phyloP scores from a whole-genome alignment of 2,329 filamentous ascomycete species.

The Peltaster fructicola region DNA sequence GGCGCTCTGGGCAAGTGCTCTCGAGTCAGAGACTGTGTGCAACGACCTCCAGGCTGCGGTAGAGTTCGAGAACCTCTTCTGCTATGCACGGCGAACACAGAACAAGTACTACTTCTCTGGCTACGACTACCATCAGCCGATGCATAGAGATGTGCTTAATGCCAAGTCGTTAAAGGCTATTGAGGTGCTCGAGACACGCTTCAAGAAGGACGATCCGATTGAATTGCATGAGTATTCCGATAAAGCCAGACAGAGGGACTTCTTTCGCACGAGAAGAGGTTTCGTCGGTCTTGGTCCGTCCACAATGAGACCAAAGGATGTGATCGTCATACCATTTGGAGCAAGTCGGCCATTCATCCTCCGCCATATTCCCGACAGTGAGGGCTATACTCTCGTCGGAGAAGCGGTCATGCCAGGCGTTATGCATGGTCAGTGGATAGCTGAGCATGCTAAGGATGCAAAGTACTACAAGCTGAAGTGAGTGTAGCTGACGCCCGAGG shows the following conservation, averaged over 20 bases:
- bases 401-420: constrained; percentile 6
- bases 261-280: constrained; percentile 9
- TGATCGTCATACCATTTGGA: constrained; percentile 5
- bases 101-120: constrained; percentile 5
- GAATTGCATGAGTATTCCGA: constrained; percentile 5
- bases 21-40: too few species aligned
- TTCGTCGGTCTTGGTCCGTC: constrained; percentile 9
- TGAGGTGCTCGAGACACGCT: constrained; percentile 3
- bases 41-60: constrained; percentile 6
- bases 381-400: constrained; percentile 5
- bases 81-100: constrained; percentile 4
- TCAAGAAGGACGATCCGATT: constrained; percentile 4
- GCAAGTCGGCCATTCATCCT: constrained; percentile 6
- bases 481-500: too few species aligned
- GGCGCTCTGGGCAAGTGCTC: too few species aligned
- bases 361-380: constrained; percentile 1
- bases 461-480: too few species aligned
- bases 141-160: constrained; percentile 5
- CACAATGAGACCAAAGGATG: constrained; percentile 4
- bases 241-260: constrained; percentile 7
- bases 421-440: constrained; percentile 5
- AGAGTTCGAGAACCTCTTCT: constrained; percentile 6
- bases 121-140: constrained; percentile 4
- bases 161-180: constrained; percentile 3
- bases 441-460: too few species aligned